These are phyloP conservation scores for Aureobasidium pullulans DNA, from an alignment of 2,329 filamentous ascomycete genomes.

Conservation along the genomic window DNA sequence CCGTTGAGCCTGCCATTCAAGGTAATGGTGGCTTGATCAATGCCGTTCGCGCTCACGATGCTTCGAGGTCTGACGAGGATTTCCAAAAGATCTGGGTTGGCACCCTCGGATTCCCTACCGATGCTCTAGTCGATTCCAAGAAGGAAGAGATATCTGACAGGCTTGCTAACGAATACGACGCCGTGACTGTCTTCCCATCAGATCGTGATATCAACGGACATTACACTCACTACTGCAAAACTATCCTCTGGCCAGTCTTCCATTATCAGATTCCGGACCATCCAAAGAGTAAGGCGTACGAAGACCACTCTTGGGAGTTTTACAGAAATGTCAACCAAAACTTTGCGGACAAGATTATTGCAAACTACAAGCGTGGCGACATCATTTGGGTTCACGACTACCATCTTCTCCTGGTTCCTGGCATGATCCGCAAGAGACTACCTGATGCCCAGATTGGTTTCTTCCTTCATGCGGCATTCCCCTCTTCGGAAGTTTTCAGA, in stretches of 20 bases:
- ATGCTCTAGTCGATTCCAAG: conserved; percentile 67
- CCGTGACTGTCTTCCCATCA: conserved; percentile 74
- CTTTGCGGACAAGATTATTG: conserved; percentile 83
- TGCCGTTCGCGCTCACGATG: conserved; percentile 53
- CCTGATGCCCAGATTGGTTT: conserved; percentile 94
- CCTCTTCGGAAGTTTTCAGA: conserved; percentile 91
- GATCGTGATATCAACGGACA: conserved; percentile 93
- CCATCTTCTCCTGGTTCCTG: conserved; percentile 79
- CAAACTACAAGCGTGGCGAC: conserved; percentile 89
- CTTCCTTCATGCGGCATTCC: conserved; percentile 91
- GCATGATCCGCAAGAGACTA: conserved; percentile 81
- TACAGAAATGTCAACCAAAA: conserved; percentile 89
- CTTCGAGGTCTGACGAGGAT: conserved; percentile 57
- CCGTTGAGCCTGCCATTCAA: conserved; percentile 75
- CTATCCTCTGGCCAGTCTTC: conserved; percentile 95
- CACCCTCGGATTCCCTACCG: conserved; percentile 88
- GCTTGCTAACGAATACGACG: conserved; percentile 73
- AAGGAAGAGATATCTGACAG: conserved; percentile 78
- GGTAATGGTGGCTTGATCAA: conserved; percentile 90
- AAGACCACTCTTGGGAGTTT: conserved; percentile 93
- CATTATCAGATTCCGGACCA: conserved; percentile 98
- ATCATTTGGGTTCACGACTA: conserved; percentile 96
- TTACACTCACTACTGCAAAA: conserved; percentile 95
- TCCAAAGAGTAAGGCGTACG: conserved; percentile 95
- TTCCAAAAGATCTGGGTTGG: conserved; percentile 83